phyloP scores from a whole-genome alignment of 139 green algal species.

The Volvox reticuliferus region DNA sequence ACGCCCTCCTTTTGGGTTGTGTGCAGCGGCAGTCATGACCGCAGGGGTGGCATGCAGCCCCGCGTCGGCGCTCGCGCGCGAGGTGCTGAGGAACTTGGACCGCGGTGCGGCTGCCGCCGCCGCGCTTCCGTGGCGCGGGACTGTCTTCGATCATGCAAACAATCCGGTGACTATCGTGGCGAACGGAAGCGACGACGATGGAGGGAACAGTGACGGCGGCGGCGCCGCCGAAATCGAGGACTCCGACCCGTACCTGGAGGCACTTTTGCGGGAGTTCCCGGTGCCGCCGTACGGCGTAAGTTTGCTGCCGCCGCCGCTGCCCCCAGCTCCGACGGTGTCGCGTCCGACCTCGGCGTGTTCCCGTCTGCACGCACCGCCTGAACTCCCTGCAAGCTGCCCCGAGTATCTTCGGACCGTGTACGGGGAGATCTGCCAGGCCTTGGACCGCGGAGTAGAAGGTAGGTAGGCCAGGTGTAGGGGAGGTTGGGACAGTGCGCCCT shows the following conservation, averaged over 20 bases:
- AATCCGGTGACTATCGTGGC: not conserved
- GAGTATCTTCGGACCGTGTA: not conserved
- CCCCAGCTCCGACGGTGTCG: not conserved
- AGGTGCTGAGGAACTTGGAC: no score
- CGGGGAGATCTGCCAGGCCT: not conserved
- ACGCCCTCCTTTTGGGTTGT: no score
- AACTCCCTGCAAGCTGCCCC: not conserved
- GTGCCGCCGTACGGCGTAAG: not conserved
- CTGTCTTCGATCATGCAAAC: no score
- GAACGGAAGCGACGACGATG: not conserved
- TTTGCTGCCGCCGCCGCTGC: not conserved
- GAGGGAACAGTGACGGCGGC: not conserved
- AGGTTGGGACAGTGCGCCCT: no score
- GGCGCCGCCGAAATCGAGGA: not conserved
- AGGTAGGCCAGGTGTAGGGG: not conserved
- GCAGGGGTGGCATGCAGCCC: no score
- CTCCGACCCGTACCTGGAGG: not conserved
- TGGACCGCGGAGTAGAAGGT: not conserved
- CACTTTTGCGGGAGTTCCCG: slow-evolving; percentile 1
- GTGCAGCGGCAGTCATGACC: no score
- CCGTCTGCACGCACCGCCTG: no score
- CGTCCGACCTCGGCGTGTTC: not conserved
- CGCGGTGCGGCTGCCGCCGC: no score
- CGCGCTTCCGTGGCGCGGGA: no score
- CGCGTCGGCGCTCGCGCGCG: no score